Evolutionary conservation across 805 yeast species (phyloP).

Genomic region (Wickerhamomyces hampshirensis): DNA sequence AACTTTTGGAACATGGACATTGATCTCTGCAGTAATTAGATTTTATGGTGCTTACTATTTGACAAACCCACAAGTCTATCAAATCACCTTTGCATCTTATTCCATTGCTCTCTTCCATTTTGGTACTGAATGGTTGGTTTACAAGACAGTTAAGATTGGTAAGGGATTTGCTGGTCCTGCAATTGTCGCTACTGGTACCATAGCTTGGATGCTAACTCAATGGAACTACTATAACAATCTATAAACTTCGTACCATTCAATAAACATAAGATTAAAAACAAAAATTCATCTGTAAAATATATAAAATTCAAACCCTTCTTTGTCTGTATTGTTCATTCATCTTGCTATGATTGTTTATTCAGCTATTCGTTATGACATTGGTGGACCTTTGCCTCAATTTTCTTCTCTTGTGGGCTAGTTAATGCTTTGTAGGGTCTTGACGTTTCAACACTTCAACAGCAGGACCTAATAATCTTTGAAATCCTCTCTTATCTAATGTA

Average conservation of each 20-base stretch:
- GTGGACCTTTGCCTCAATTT: too few relatives aligned
- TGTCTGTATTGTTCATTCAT: too few relatives aligned
- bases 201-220: conserved; percentile 76
- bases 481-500: conserved; percentile 87
- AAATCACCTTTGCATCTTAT: conserved; percentile 76
- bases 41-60: conserved; percentile 81
- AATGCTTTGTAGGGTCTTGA: conserved; percentile 69
- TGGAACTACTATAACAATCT: conserved; percentile 49
- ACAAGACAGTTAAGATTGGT: conserved; percentile 75
- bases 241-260: too few relatives aligned
- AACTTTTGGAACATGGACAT: conserved; percentile 98
- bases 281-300: not conserved
- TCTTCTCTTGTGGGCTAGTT: not conserved
- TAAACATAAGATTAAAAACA: too few relatives aligned
- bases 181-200: conserved; percentile 68
- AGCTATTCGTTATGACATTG: too few relatives aligned
- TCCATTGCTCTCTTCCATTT: conserved; percentile 83
- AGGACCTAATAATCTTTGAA: conserved; percentile 91
- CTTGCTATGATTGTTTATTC: too few relatives aligned
- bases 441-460: conserved; percentile 83
- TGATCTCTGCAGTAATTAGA: conserved; percentile 78
- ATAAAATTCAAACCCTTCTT: too few relatives aligned
- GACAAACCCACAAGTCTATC: conserved; percentile 64
- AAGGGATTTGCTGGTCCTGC: conserved; percentile 89
- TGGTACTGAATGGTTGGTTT: conserved; percentile 74